phyloP scores from a whole-genome alignment of 306 rosid species.

The Quercus glauca region DNA sequence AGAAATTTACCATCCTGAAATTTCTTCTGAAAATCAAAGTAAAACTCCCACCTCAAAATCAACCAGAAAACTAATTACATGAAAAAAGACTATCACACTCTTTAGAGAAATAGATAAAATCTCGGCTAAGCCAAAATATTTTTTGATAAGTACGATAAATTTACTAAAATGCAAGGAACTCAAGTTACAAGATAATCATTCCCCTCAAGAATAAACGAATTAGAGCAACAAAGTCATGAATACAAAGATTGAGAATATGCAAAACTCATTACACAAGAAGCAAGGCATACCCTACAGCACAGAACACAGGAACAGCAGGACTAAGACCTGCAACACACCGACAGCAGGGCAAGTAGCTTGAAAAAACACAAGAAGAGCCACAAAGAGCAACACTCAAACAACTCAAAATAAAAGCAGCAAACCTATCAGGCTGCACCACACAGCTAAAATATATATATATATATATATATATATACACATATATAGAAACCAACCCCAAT shows the following conservation, averaged over 20 bases:
- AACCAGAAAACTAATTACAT: not conserved
- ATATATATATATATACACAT: too few relatives aligned
- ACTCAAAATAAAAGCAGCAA: too few relatives aligned
- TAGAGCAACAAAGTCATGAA: not conserved
- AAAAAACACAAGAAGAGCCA: too few relatives aligned
- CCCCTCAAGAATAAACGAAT: not conserved
- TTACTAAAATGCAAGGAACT: not conserved
- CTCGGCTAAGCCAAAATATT: not conserved
- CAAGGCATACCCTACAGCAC: too few relatives aligned
- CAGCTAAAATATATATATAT: too few relatives aligned
- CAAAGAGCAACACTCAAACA: too few relatives aligned
- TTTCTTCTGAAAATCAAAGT: constrained; percentile 32
- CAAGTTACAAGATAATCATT: not conserved
- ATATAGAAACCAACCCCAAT: too few relatives aligned
- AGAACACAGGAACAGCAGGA: too few relatives aligned
- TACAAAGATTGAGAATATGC: not conserved
- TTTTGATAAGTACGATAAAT: not conserved
- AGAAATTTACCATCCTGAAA: constrained; percentile 58
- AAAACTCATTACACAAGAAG: too few relatives aligned
- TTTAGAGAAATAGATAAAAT: not conserved
- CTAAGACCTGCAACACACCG: too few relatives aligned
- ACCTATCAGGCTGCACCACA: too few relatives aligned
- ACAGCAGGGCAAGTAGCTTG: too few relatives aligned
- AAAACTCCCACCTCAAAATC: constrained; percentile 22
- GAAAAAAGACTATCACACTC: not conserved